Evolutionary conservation across 495 filamentous ascomycete species (phyloP).

Genomic region (Cryomyces minteri): DNA sequence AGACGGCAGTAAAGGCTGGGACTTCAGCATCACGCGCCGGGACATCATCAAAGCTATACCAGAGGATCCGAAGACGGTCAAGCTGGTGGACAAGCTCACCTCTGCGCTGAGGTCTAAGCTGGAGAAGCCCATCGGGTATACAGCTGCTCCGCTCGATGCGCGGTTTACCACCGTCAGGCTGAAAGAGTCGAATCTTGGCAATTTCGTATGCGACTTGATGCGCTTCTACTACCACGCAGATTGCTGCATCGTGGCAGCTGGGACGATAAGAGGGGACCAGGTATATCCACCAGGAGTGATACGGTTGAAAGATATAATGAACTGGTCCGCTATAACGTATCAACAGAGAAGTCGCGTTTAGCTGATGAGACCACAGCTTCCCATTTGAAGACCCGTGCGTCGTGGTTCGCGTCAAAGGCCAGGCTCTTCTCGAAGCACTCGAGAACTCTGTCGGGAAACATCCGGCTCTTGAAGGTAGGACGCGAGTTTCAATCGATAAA

Average conservation of each 20-base stretch:
- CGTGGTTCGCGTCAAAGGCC: slow-evolving; percentile 47
- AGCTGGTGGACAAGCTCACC: slow-evolving; percentile 48
- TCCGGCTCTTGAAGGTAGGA: slow-evolving; percentile 56
- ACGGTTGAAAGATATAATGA: slow-evolving; percentile 49
- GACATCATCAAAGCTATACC: slow-evolving; percentile 51
- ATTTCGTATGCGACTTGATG: slow-evolving; percentile 86
- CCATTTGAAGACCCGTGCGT: slow-evolving; percentile 87
- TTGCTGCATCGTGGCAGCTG: slow-evolving; percentile 67
- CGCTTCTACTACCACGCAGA: slow-evolving; percentile 62
- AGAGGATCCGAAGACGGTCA: slow-evolving; percentile 33
- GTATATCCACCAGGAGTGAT: slow-evolving; percentile 69
- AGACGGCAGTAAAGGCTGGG: slow-evolving; percentile 35
- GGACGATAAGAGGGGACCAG: slow-evolving; percentile 81
- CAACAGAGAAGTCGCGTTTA: background rate
- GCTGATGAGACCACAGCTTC: slow-evolving; percentile 55
- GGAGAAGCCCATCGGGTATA: slow-evolving; percentile 70
- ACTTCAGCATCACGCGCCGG: slow-evolving; percentile 56
- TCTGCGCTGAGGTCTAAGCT: slow-evolving; percentile 52
- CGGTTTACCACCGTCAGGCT: slow-evolving; percentile 67
- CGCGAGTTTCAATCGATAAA: background rate
- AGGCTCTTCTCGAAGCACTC: slow-evolving; percentile 50
- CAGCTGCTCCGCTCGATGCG: slow-evolving; percentile 59
- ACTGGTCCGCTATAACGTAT: slow-evolving; percentile 3
- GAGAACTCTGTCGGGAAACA: slow-evolving; percentile 68
- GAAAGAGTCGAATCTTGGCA: slow-evolving; percentile 66